These are phyloP conservation scores for Chlamydomonas asymmetrica DNA, from an alignment of 139 green algal species.

Conservation along the genomic window DNA sequence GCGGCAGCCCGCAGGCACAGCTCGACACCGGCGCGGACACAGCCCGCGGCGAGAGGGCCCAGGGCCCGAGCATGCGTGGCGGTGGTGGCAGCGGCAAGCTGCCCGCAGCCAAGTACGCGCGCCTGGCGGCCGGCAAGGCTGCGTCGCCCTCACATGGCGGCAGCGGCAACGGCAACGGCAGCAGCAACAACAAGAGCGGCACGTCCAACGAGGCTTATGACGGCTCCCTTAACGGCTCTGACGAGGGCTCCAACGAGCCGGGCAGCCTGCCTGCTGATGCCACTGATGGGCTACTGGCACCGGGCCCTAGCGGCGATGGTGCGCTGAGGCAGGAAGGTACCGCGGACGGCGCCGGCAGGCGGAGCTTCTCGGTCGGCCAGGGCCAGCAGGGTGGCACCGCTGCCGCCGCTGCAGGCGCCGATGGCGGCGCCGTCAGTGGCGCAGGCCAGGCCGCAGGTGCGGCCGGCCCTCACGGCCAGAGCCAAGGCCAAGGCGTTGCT, in stretches of 20 bases:
- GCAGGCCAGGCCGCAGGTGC: background rate
- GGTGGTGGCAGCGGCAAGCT: background rate
- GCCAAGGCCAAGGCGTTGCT: background rate
- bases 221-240: slow-evolving; percentile 46
- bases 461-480: background rate
- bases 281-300: slow-evolving; percentile 17
- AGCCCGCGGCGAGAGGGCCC: background rate
- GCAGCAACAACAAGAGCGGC: slow-evolving; percentile 26
- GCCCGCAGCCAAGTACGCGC: slow-evolving; percentile 6
- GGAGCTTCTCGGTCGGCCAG: slow-evolving; percentile 20
- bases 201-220: slow-evolving; percentile 28
- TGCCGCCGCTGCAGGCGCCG: background rate
- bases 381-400: background rate
- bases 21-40: slow-evolving; percentile 5
- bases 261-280: slow-evolving; percentile 36
- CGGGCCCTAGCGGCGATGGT: no score
- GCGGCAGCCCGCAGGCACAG: background rate
- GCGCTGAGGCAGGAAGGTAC: no score
- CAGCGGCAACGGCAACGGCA: slow-evolving; percentile 25
- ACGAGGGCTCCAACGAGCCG: slow-evolving; percentile 55
- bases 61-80: background rate
- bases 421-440: background rate
- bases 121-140: background rate
- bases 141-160: slow-evolving; percentile 11
- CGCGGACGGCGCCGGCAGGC: background rate